Conservation (phyloP, 2,329 filamentous ascomycete species). For the Venturia oleaginea region DNA sequence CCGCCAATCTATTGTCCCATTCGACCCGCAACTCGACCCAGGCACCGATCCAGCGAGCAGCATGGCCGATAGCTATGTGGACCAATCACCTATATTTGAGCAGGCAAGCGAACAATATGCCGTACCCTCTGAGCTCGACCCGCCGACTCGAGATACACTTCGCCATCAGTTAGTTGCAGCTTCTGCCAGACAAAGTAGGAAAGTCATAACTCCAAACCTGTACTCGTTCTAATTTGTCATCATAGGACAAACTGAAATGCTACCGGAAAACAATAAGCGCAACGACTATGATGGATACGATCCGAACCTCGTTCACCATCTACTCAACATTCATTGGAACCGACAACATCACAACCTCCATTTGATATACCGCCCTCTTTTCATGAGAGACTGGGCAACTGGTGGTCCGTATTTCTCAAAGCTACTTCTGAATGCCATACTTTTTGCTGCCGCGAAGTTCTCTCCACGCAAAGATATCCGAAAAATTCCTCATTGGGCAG, state of each 20-base stretch:
- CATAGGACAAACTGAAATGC: constrained; percentile 9
- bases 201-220: neutral
- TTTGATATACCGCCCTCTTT: constrained; percentile 41
- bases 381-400: constrained; percentile 32
- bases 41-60: neutral
- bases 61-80: neutral
- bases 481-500: constrained; percentile 33
- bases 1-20: neutral
- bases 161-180: constrained; percentile 9
- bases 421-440: constrained; percentile 44
- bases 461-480: constrained; percentile 35
- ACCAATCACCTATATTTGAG: neutral
- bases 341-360: constrained; percentile 39
- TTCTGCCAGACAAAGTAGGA: constrained; percentile 11
- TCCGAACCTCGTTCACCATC: constrained; percentile 14
- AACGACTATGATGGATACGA: constrained; percentile 14
- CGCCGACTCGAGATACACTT: neutral
- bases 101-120: neutral
- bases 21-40: neutral
- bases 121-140: neutral
- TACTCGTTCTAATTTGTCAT: neutral
- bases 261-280: constrained; percentile 4
- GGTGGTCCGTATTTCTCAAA: constrained; percentile 47
- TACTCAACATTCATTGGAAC: constrained; percentile 31
- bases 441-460: constrained; percentile 36